Evolutionary conservation across 2,329 filamentous ascomycete genomes (phyloP), one percentile per base, ranked within the genome.

Genomic region (Alternaria ethzedia): DNA sequence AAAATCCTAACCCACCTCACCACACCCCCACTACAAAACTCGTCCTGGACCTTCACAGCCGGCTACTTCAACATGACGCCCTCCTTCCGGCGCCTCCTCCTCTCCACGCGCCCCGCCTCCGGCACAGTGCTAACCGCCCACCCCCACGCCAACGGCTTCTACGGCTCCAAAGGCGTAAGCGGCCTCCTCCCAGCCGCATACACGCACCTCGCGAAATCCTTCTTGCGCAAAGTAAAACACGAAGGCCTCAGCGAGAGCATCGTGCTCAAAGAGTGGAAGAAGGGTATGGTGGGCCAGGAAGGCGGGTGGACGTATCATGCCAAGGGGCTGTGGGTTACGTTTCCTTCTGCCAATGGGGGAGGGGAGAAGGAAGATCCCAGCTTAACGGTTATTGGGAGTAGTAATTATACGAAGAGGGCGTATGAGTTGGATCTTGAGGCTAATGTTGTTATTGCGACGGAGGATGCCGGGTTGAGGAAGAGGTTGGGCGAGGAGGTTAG

Each of bases 61-160:
- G 96, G 96, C 56, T 99, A 99, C 82, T 99, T 99, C 83, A 99
- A 99, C 82, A 97, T 97, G 59, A 94, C 94, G 7, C 91, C 94
- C 0, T 89, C 90, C 5, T 87, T 98, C 20, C 94, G 92, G 3
- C 87, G 90, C 43, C 87, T 97, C 1, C 85, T 99, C 0, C 88
- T 99, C 30, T 84, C 86, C 7, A 94, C 93, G 0, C 87, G 89
- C 1, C 91, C 90, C 0, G 80, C 82, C 2, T 85, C 85, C 45
- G 96, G 93, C 64, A 94, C 91, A 0, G 92, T 99, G 21, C 90
- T 99, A 58, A 97, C 96, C 0, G 96, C 96, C 2, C 94, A 93
- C 1, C 96, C 95, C 0, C 90, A 93, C 80, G 96, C 96, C 0
- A 99, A 99, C 79, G 96, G 96, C 7, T 99, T 99, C 80, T 99